Base-by-base conservation (phyloP, 1,139 yeast species). In the Kazachstania sp. region DNA sequence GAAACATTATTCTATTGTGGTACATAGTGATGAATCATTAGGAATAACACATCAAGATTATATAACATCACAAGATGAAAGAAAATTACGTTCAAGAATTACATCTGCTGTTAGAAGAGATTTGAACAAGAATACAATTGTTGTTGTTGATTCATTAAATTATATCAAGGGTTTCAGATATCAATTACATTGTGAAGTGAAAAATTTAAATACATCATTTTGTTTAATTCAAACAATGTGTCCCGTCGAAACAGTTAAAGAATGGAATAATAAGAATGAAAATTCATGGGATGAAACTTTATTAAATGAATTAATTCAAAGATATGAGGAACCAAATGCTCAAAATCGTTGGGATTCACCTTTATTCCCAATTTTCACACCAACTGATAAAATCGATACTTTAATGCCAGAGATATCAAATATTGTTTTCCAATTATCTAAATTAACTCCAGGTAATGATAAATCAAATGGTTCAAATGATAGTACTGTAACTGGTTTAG, bases 81-180 rank as follows among this genome's bases (percentile, higher is more conserved):
- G 90, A 60, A 75, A 83, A 26, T 81, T 88, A 0, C 72, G 98
- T 49, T 95, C 95, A 0, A 74, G 78, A 30, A 95, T 90, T 58
- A 82, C 88, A 69, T 79, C 95, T 0, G 95, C 95, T 0, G 95
- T 92, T 13, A 87, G 87, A 59, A 73, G 97, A 54, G 87, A 84
- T 53, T 68, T 94, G 8, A 72, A 84, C 3, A 74, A 82, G 41
- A 72, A 75, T 29, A 82, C 78, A 30, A 74, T 92, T 41, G 97
- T 92, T 1, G 79, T 92, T 19, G 72, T 92, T 48, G 98, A 92
- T 65, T 78, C 94, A 2, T 71, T 88, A 61, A 83, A 88, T 23
- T 94, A 94, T 63, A 94, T 94, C 60, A 94, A 92, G 62, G 99
- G 99, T 0, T 88, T 88, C 63, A 72, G 98, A 51, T 92, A 94